Evolutionary conservation across 179 eudicot species (phyloP).

Genomic region (Spergularia azorica): DNA sequence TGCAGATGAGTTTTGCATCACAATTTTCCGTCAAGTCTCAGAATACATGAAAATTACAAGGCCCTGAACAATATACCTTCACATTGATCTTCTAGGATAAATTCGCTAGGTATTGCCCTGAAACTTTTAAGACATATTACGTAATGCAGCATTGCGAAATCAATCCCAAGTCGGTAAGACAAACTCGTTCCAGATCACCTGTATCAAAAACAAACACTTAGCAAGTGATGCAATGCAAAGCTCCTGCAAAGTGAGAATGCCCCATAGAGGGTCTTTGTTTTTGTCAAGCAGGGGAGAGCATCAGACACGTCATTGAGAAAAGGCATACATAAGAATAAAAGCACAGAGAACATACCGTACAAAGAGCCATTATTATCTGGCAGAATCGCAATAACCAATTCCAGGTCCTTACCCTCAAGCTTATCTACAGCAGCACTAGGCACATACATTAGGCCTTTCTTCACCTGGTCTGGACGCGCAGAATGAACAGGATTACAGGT

Average conservation of each 20-base stretch:
- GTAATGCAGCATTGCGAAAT: conserved; percentile 89
- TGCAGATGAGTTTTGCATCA: conserved; percentile 20
- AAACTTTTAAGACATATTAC: conserved; percentile 71
- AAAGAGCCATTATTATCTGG: conserved; percentile 83
- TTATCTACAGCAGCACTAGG: conserved; percentile 48
- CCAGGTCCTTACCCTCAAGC: conserved; percentile 74
- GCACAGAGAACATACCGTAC: conserved; percentile 48
- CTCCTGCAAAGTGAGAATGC: background rate
- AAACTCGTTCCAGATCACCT: conserved; percentile 90
- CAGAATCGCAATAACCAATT: conserved; percentile 72
- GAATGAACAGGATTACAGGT: conserved; percentile 64
- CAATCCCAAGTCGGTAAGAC: conserved; percentile 88
- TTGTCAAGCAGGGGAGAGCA: background rate
- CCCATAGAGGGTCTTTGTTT: no score
- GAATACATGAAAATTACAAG: background rate
- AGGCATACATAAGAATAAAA: background rate
- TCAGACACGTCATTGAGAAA: background rate
- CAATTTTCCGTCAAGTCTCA: background rate
- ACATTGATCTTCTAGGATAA: conserved; percentile 85
- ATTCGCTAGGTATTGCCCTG: conserved; percentile 80
- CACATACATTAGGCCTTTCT: conserved; percentile 68
- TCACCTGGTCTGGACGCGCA: conserved; percentile 82
- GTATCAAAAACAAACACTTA: conserved; percentile 14
- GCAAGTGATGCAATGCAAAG: conserved; percentile 2
- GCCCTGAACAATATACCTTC: conserved; percentile 44